Evolutionary conservation across 73 alveolate genomes (phyloP), one percentile per base, ranked within the genome.

Genomic region (Durusdinium trenchii): DNA sequence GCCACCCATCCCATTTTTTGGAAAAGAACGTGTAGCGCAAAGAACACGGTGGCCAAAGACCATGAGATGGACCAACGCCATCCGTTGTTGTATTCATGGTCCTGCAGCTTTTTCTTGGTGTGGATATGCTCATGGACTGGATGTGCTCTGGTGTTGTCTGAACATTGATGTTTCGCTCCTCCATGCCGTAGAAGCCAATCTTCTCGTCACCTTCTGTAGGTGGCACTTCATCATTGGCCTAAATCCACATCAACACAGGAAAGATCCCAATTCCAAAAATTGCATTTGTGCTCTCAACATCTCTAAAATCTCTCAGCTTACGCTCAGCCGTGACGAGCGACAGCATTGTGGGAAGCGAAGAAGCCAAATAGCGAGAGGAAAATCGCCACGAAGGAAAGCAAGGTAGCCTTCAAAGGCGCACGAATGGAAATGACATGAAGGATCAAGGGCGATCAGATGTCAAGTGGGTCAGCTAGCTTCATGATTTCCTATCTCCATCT

Each of bases 331-430:
- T 57, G 69, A 57, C 90, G 9, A 79, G 90, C 3, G 20, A 42
- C 93, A 1, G 95, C 95, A 30, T 87, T 87, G 95, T 87, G 95
- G 86, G 83, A 54, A n/a, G 95, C 95, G 40, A 87, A 87, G 85
- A 87, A 87, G 30, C 95, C 95, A 67, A 87, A 87, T 67, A 87
- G 95, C 16, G 95, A 87, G 35, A 87, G 40, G 40, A 36, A 45
- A 43, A 87, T 87, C 32, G 95, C 95, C 47, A 46, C 67, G 40
- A 87, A 43, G 38, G 95, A 61, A 23, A 87, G 85, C 3, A 87
- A 4, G 5, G 95, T 38, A 16, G 95, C 95, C 95, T 87, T n/a
- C n/a, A 28, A 4, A 28, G 90, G 30, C 6, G 90, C 50, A 45
- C 1, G 1, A 0, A 76, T n/a, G 20, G 12, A 2, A 7, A 76